These are phyloP conservation scores for Epithele typhae DNA, from an alignment of 768 basidiomycete genomes.

Conservation along the genomic window DNA sequence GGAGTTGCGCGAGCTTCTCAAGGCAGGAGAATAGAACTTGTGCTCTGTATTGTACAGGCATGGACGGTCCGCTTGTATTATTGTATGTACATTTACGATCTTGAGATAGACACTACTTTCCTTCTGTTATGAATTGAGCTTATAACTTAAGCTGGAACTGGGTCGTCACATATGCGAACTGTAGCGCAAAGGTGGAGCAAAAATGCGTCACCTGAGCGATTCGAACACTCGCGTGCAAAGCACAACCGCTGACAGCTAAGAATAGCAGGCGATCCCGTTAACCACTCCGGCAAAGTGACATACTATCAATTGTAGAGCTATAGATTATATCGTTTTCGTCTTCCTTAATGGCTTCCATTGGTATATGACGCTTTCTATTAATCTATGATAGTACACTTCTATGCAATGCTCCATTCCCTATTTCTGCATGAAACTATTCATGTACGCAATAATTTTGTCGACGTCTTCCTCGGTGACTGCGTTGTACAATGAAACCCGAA, in stretches of 20 bases:
- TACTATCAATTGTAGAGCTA: background rate
- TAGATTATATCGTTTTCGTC: background rate
- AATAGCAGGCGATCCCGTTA: conserved; percentile 54
- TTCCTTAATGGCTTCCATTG: too few species aligned
- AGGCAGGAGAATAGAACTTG: conserved; percentile 36
- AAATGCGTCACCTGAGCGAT: conserved; percentile 57
- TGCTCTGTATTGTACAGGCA: conserved; percentile 1
- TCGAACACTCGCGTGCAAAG: conserved; percentile 61
- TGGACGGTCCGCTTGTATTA: background rate
- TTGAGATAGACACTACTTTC: too few species aligned
- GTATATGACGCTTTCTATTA: too few species aligned
- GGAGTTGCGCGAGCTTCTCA: conserved; percentile 57
- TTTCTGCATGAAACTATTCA: conserved; percentile 5
- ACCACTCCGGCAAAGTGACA: conserved; percentile 95
- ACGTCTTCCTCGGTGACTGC: conserved; percentile 50
- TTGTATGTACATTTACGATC: background rate
- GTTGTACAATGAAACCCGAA: conserved; percentile 55
- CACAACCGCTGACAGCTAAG: conserved; percentile 43
- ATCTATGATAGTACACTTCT: conserved; percentile 2
- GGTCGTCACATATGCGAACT: too few species aligned
- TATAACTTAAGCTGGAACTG: too few species aligned
- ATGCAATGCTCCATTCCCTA: background rate
- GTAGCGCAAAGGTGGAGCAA: too few species aligned
- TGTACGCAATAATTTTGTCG: conserved; percentile 28
- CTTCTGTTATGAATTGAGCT: too few species aligned